Evolutionary conservation across 2,329 filamentous ascomycete genomes (phyloP), one percentile per base, ranked within the genome.

Genomic region (Diaporthe amygdali): DNA sequence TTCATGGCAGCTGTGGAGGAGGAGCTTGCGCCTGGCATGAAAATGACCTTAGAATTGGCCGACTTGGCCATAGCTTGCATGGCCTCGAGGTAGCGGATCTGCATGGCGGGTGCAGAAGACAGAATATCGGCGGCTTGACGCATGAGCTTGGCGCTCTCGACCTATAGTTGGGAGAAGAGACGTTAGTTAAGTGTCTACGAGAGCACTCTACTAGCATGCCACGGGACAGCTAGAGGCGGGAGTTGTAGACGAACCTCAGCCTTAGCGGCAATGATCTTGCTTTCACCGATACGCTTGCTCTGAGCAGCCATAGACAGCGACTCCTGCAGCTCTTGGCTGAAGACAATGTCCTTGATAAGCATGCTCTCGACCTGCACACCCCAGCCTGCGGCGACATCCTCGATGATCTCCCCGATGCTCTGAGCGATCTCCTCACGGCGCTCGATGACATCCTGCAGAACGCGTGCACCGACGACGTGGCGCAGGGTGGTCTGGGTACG

Each of bases 331-430:
- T 98, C 96, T 79, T 94, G 91, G 84, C 91, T 95, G 90, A 99
- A 99, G 81, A 98, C 93, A 80, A 99, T 97, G 83, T 99, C 96
- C 86, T 99, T 98, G 89, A 99, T 96, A 76, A 99, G 91, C 96
- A 99, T 99, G 79, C 92, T 95, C 87, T 98, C 96, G 71, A 98
- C 96, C 79, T 94, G 91, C 9, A 97, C 96, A 84, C 96, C 96
- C 96, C 96, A 99, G 73, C 94, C 94, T 14, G 90, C 86, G 7
- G 96, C 96, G 1, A 97, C 96, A 76, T 98, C 95, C 80, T 98
- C 96, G 77, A 99, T 98, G 77, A 98, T 98, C 83, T 98, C 96
- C 74, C 94, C 92, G 74, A 98, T 98, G 71, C 93, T 96, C 83
- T 95, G 92, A 1, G 96, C 96, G 76, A 99, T 93, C 84, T 99